A percentile compares a stretch with the other conserved stretches of the same genome.
phyloP scores from a whole-genome alignment of 257 asterid species.

The Nicotiana sylvestris region DNA sequence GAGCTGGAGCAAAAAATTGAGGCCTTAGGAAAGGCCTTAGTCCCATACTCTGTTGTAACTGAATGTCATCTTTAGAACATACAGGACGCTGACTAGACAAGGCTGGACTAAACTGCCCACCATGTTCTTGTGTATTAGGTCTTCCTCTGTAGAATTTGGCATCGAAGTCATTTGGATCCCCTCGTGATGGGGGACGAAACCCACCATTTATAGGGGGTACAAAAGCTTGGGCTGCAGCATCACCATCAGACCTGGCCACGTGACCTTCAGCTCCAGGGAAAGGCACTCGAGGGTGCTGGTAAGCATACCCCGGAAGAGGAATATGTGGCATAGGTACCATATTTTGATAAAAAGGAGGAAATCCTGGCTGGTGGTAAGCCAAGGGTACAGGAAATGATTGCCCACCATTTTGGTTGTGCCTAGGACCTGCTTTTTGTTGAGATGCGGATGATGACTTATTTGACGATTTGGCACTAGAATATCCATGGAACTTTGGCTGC shows the following conservation, averaged over 20 bases:
- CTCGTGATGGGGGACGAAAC: constrained; percentile 38
- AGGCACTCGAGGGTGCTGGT: constrained; percentile 45
- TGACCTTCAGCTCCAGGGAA: constrained; percentile 44
- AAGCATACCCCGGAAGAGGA: constrained; percentile 52
- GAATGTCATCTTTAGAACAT: constrained; percentile 42
- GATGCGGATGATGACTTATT: constrained; percentile 42
- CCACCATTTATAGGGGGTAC: constrained; percentile 46
- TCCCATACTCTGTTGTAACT: constrained; percentile 51
- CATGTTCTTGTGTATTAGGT: constrained; percentile 42
- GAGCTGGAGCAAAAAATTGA: constrained; percentile 41
- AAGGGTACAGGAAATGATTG: constrained; percentile 52
- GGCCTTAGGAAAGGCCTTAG: constrained; percentile 61
- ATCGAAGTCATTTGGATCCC: constrained; percentile 41
- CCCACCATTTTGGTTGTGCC: constrained; percentile 48
- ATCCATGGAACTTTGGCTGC: constrained; percentile 57
- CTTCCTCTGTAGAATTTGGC: constrained; percentile 47
- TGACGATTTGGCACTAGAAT: constrained; percentile 44
- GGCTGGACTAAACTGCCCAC: constrained; percentile 32
- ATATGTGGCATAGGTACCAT: constrained; percentile 53
- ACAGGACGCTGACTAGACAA: constrained; percentile 47
- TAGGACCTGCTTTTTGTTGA: constrained; percentile 57
- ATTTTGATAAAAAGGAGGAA: constrained; percentile 46
- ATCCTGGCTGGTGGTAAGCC: constrained; percentile 43
- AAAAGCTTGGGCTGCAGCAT: constrained; percentile 42
- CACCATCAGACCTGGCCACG: constrained; percentile 38